Percentiles rank a stretch among this genome's conserved stretches.
phyloP scores from a whole-genome alignment of 2,329 filamentous ascomycete species.

The Xylaria sp. region DNA sequence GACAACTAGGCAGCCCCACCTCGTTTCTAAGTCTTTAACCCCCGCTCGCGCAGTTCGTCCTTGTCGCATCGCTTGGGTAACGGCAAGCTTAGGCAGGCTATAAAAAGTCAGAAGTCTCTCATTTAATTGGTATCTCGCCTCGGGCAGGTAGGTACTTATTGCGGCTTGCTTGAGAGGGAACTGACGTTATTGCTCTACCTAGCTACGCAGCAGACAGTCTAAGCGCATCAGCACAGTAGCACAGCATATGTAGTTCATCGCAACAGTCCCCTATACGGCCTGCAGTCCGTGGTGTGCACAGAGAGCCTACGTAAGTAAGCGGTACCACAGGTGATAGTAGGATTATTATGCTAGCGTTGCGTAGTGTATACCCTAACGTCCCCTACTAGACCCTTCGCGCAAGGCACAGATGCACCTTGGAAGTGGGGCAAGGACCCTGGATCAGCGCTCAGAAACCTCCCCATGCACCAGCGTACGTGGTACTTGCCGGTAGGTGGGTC shows the following conservation, averaged over 20 bases:
- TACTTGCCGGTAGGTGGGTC: background rate
- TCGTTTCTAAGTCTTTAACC: background rate
- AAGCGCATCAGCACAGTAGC: too few relatives aligned
- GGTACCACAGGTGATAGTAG: too few relatives aligned
- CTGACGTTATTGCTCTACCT: background rate
- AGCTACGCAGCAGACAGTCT: background rate
- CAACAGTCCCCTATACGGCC: background rate
- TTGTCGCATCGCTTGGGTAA: too few relatives aligned
- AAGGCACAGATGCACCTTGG: constrained; percentile 21
- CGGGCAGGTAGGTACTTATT: too few relatives aligned
- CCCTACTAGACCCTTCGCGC: constrained; percentile 24
- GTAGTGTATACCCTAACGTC: background rate
- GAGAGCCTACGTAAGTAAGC: background rate
- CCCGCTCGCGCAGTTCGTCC: background rate
- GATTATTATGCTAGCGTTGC: background rate
- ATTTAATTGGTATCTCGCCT: too few relatives aligned
- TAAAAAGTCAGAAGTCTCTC: too few relatives aligned
- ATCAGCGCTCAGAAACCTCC: constrained; percentile 17
- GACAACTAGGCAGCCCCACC: constrained; percentile 1
- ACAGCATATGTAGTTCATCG: background rate
- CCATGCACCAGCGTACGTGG: background rate
- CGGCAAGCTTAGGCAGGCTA: too few relatives aligned
- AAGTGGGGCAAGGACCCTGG: constrained; percentile 35
- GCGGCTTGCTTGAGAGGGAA: too few relatives aligned
- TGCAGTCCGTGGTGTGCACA: too few relatives aligned